phyloP scores from a whole-genome alignment of 148 eudicot species.

The Simmondsia chinensis region DNA sequence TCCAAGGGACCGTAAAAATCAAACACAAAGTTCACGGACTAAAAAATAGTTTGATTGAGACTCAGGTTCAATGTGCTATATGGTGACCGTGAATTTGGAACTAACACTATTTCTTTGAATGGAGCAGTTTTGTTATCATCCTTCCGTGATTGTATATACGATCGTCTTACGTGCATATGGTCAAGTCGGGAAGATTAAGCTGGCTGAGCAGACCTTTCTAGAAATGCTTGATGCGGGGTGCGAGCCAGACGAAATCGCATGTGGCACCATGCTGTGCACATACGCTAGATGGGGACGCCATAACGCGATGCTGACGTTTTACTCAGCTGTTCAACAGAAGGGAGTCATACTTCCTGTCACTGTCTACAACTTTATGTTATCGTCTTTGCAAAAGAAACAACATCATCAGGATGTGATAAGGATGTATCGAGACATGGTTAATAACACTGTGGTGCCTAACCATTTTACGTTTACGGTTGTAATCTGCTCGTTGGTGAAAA shows the following conservation, averaged over 20 bases:
- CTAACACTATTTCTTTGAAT: slow-evolving; percentile 13
- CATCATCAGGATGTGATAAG: slow-evolving; percentile 46
- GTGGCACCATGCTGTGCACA: slow-evolving; percentile 92
- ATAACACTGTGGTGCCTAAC: slow-evolving; percentile 42
- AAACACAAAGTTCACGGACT: too few relatives aligned
- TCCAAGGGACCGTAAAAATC: too few relatives aligned
- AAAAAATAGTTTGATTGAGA: too few relatives aligned
- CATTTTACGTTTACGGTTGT: slow-evolving; percentile 75
- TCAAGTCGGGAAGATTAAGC: slow-evolving; percentile 84
- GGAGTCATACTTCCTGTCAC: slow-evolving; percentile 49
- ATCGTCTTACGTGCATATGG: slow-evolving; percentile 86
- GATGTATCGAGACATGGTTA: slow-evolving; percentile 60
- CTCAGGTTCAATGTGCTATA: too few relatives aligned
- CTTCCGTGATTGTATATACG: slow-evolving; percentile 79
- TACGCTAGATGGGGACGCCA: slow-evolving; percentile 96
- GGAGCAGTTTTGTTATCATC: slow-evolving; percentile 82
- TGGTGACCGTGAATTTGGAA: neutral
- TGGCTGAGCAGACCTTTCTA: slow-evolving; percentile 79
- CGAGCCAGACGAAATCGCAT: slow-evolving; percentile 95
- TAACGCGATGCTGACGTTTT: slow-evolving; percentile 82
- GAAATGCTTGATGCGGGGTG: slow-evolving; percentile 98
- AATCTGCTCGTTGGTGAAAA: slow-evolving; percentile 64
- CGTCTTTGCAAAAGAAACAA: slow-evolving; percentile 83
- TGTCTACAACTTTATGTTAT: slow-evolving; percentile 89
- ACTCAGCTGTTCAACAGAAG: slow-evolving; percentile 67